A percentile compares a stretch with the other conserved stretches of the same genome.
Conservation (phyloP, 2,329 filamentous ascomycete species). For the Talaromyces amestolkiae region DNA sequence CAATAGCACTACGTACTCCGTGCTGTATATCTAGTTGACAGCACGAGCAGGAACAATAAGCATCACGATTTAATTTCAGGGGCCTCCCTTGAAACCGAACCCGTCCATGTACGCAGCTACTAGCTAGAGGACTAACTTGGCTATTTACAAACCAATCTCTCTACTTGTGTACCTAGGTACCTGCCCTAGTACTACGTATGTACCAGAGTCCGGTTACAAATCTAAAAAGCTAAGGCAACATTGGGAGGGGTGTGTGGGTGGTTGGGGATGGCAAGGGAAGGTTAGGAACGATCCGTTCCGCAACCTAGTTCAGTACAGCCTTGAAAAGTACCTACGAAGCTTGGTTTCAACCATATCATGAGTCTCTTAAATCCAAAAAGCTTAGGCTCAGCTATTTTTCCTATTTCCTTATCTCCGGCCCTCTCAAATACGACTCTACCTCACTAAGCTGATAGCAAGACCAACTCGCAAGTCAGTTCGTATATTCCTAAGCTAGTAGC, state of each 20-base stretch:
- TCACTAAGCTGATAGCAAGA: neutral
- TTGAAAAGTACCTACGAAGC: neutral
- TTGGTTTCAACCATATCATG: neutral
- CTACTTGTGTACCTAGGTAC: neutral
- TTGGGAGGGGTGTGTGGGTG: neutral
- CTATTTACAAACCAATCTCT: no score
- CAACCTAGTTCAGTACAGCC: neutral
- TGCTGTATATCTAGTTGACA: neutral
- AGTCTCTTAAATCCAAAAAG: no score
- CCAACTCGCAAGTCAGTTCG: neutral
- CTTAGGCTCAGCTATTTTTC: neutral
- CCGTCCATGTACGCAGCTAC: neutral
- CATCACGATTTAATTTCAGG: neutral
- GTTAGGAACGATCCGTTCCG: slow-evolving; percentile 14
- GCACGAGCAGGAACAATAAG: neutral
- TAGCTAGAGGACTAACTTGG: neutral
- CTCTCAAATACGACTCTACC: neutral
- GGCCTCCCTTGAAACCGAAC: neutral
- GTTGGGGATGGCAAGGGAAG: neutral
- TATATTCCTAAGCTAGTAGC: neutral
- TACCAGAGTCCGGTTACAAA: neutral
- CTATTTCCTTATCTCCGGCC: neutral
- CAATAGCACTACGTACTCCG: neutral
- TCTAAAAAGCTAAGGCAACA: neutral
- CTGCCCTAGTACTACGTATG: neutral